Evolutionary conservation across 2,329 filamentous ascomycete genomes (phyloP).

Genomic region (Penicillium glabrum): DNA sequence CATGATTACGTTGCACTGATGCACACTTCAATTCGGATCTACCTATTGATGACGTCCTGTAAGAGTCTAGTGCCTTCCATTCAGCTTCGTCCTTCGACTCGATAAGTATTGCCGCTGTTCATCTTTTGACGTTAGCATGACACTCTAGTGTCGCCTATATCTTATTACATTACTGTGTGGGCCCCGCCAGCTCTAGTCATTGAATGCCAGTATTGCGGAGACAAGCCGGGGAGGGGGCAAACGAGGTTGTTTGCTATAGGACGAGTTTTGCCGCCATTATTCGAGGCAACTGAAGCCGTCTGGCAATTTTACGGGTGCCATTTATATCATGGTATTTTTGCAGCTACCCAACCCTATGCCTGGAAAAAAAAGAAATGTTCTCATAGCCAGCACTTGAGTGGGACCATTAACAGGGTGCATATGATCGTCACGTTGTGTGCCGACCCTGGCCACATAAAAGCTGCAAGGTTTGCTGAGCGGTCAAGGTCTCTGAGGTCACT

Average conservation of each 20-base stretch:
- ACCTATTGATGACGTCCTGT: too few relatives aligned
- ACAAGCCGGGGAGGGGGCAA: neutral
- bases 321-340: too few relatives aligned
- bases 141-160: neutral
- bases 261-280: neutral
- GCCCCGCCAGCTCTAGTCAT: neutral
- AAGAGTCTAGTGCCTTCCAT: neutral
- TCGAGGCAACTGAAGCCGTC: neutral
- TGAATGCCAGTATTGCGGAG: neutral
- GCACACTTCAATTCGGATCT: too few relatives aligned
- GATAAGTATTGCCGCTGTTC: neutral
- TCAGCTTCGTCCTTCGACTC: too few relatives aligned
- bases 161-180: neutral
- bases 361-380: too few relatives aligned
- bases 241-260: neutral
- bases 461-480: too few relatives aligned
- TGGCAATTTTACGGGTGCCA: neutral
- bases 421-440: too few relatives aligned
- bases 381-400: neutral
- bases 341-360: too few relatives aligned
- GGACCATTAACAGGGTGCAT: too few relatives aligned
- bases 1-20: too few relatives aligned
- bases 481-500: too few relatives aligned
- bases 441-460: too few relatives aligned
- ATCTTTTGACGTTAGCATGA: neutral